A percentile compares a stretch with the other conserved stretches of the same genome.
These are phyloP conservation scores for Lachancea mirantina DNA, from an alignment of 805 yeast species.

Conservation along the genomic window DNA sequence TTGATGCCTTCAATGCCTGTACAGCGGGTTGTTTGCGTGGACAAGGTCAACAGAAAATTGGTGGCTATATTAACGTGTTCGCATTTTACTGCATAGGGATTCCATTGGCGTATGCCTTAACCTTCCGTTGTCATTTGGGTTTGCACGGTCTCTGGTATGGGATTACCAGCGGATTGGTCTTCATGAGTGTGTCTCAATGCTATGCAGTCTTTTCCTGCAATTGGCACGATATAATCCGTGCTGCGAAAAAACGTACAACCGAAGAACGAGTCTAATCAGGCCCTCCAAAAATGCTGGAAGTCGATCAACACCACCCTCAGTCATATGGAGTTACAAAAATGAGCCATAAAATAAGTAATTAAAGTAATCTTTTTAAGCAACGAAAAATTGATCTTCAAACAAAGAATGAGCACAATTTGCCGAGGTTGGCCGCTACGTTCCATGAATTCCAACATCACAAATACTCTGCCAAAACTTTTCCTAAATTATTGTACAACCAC, in stretches of 20 bases:
- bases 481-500: conserved; percentile 32
- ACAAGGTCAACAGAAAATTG: conserved; percentile 48
- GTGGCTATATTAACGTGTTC: conserved; percentile 32
- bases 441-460: neutral
- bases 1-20: conserved; percentile 62
- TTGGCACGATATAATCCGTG: conserved; percentile 24
- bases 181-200: conserved; percentile 31
- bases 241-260: conserved; percentile 23
- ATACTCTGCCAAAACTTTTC: conserved; percentile 2
- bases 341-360: too few relatives aligned
- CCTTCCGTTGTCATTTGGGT: conserved; percentile 44
- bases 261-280: too few relatives aligned
- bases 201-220: conserved; percentile 30
- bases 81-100: conserved; percentile 47
- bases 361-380: too few relatives aligned
- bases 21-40: conserved; percentile 74
- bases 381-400: neutral
- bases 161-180: conserved; percentile 26
- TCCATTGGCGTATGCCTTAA: conserved; percentile 49
- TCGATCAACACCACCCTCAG: too few relatives aligned
- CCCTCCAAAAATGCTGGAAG: too few relatives aligned
- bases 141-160: conserved; percentile 63
- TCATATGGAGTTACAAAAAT: too few relatives aligned
- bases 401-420: neutral
- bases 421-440: neutral